Evolutionary conservation across 768 basidiomycete species (phyloP), one percentile per base, ranked within the genome.

Genomic region (Suillus fuscotomentosus): DNA sequence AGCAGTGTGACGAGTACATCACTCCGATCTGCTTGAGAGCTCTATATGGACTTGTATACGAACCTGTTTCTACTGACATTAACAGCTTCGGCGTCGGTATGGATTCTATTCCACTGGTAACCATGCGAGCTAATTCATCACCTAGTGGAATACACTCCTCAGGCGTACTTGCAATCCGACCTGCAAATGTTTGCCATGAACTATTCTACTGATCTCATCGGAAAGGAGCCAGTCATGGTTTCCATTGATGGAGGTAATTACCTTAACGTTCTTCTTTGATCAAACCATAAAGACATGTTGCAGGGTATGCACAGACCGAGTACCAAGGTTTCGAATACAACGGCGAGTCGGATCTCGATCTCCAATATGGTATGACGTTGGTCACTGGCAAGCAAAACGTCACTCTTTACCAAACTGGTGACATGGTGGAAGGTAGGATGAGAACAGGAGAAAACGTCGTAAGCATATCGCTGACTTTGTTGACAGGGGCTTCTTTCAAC

Each of bases 291-390:
- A 48, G 62, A 31, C 62, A 17, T 60, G 4, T 17, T 39, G 17
- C 36, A 76, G 76, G 76, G 22, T 67, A 67, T 62, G 45, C 36
- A 9, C 78, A 78, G 60, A 77, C 71, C 0, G 59, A 66, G 22
- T 62, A 71, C 45, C 70, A 75, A 66, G 76, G 80, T 53, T 84
- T 85, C 67, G 68, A 75, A 22, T 77, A 77, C 69, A 84, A 84
- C 66, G 85, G 81, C 57, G 86, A 88, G 70, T 83, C 84, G 24
- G 78, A 86, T 66, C 78, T 88, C 20, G 86, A 88, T 72, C 77
- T 88, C 10, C 73, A 87, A 72, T 86, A 84, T 63, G 80, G 78
- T 17, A 82, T 88, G 84, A 72, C 76, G 8, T 76, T 87, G 39
- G 79, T 81, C 15, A 78, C 78, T 3, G 72, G 69, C 11, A 71